A percentile compares a stretch with the other conserved stretches of the same genome.
These are phyloP conservation scores for Lanzia echinophila DNA, from an alignment of 2,329 filamentous ascomycete species.

Conservation along the genomic window DNA sequence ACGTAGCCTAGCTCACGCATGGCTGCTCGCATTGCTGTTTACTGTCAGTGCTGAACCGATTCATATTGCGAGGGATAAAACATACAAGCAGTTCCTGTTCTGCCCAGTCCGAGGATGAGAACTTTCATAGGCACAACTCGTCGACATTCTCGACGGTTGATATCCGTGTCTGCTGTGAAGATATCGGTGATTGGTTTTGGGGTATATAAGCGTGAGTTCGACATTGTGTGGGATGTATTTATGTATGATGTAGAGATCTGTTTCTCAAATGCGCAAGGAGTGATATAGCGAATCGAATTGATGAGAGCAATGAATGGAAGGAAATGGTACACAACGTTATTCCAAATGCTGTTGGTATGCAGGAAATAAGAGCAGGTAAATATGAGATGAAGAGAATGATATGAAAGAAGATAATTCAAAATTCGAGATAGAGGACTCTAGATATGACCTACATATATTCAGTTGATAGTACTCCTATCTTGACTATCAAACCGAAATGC, in stretches of 20 bases:
- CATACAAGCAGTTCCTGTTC: slow-evolving; percentile 65
- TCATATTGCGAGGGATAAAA: slow-evolving; percentile 11
- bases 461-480: neutral
- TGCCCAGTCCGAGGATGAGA: slow-evolving; percentile 60
- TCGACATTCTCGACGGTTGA: slow-evolving; percentile 58
- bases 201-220: slow-evolving; percentile 16
- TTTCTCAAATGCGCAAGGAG: neutral
- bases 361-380: neutral
- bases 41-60: neutral
- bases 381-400: neutral
- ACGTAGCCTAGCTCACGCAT: slow-evolving; percentile 60
- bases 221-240: slow-evolving; percentile 12
- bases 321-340: too few relatives aligned
- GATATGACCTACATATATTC: neutral
- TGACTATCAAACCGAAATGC: neutral
- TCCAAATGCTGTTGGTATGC: neutral
- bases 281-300: neutral
- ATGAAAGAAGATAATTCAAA: too few relatives aligned
- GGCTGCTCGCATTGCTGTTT: slow-evolving; percentile 54
- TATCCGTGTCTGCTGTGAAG: slow-evolving; percentile 60
- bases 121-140: slow-evolving; percentile 67
- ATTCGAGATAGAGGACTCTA: neutral
- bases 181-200: slow-evolving; percentile 49
- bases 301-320: neutral
- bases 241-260: neutral